These are phyloP conservation scores for Leavenworthia alabamica DNA, from an alignment of 345 rosid genomes.

Conservation along the genomic window DNA sequence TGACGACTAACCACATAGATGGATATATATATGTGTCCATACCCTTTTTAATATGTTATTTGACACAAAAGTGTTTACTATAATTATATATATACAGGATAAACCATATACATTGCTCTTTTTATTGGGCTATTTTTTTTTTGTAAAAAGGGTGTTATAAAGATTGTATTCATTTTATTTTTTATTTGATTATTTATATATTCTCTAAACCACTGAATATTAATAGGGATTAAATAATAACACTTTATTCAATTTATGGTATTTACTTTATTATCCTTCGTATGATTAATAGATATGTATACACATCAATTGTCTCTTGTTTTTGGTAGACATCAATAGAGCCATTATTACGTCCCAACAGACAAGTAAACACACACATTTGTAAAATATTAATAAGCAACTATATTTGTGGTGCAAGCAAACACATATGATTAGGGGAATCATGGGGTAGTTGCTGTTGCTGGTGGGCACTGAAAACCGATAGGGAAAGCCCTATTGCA, in stretches of 20 bases:
- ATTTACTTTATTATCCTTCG: background rate
- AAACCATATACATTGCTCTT: background rate
- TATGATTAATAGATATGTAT: background rate
- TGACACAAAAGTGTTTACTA: background rate
- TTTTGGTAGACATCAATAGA: background rate
- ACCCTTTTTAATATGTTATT: background rate
- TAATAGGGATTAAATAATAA: background rate
- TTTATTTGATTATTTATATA: too few species aligned
- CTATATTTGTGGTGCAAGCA: background rate
- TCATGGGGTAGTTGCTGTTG: background rate
- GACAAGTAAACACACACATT: background rate
- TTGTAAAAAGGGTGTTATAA: background rate
- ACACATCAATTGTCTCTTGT: background rate
- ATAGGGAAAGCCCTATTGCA: constrained; percentile 23
- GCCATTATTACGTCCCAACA: background rate
- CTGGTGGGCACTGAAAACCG: constrained; percentile 29
- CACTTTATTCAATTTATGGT: background rate
- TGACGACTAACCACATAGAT: background rate
- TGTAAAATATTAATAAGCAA: background rate
- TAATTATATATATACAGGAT: background rate
- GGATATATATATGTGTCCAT: background rate
- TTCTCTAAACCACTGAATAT: too few species aligned
- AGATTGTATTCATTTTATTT: background rate
- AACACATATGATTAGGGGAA: background rate
- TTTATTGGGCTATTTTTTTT: background rate